A percentile compares a stretch with the other conserved stretches of the same genome.
These are phyloP conservation scores for Neurospora terricola DNA, from an alignment of 495 filamentous ascomycete genomes.

Conservation along the genomic window DNA sequence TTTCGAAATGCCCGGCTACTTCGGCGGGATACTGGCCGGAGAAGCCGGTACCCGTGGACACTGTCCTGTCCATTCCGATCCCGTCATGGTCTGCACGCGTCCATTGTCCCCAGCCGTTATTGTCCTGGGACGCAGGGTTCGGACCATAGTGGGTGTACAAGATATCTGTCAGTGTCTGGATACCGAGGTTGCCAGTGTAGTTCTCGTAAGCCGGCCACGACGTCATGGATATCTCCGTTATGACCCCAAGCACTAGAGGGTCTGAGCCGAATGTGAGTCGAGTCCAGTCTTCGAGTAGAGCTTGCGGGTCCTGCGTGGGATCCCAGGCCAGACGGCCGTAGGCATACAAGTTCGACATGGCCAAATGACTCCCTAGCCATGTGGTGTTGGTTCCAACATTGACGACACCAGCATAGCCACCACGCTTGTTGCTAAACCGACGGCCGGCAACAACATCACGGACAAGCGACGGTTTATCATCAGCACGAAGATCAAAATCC, in stretches of 20 bases:
- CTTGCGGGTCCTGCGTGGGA: conserved; percentile 33
- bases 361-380: conserved; percentile 58
- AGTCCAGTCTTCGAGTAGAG: conserved; percentile 54
- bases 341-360: conserved; percentile 66
- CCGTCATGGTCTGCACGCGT: conserved; percentile 47
- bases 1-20: conserved; percentile 46
- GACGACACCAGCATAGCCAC: conserved; percentile 57
- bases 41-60: conserved; percentile 54
- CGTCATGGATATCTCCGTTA: conserved; percentile 55
- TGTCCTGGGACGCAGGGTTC: conserved; percentile 55
- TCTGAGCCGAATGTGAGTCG: conserved; percentile 53
- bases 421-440: conserved; percentile 46
- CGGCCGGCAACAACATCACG: conserved; percentile 51
- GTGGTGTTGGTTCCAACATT: conserved; percentile 59
- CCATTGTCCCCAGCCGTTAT: conserved; percentile 66
- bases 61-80: conserved; percentile 69
- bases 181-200: conserved; percentile 61
- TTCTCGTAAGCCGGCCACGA: conserved; percentile 65
- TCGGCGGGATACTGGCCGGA: conserved; percentile 57
- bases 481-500: conserved; percentile 55
- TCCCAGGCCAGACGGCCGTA: conserved; percentile 60
- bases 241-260: conserved; percentile 41
- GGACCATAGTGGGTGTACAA: conserved; percentile 57
- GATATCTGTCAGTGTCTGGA: conserved; percentile 62
- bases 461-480: conserved; percentile 38